Conservation (phyloP, 495 filamentous ascomycete genomes). For the Haplographium delicatum region DNA sequence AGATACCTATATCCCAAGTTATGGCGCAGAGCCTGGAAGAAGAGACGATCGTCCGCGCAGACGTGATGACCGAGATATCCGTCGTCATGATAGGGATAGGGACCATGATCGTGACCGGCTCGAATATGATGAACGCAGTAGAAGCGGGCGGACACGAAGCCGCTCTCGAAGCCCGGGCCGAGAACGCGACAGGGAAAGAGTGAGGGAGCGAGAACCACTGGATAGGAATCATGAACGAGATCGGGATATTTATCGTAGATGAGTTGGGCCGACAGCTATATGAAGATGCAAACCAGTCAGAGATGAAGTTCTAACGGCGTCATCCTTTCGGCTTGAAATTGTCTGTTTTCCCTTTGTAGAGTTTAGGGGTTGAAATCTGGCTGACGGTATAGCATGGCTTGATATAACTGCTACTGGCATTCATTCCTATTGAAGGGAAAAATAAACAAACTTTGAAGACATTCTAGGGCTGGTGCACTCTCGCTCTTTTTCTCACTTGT, state of each 20-base stretch:
- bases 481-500: too few species aligned
- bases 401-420: too few species aligned
- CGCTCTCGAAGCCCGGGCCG: slow-evolving; percentile 43
- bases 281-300: too few species aligned
- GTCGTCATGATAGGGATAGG: slow-evolving; percentile 25
- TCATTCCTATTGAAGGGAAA: too few species aligned
- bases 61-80: slow-evolving; percentile 35
- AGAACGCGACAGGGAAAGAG: slow-evolving; percentile 31
- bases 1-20: slow-evolving; percentile 59
- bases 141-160: slow-evolving; percentile 41
- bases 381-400: too few species aligned
- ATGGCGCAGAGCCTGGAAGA: slow-evolving; percentile 27
- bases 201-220: slow-evolving; percentile 16
- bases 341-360: too few species aligned
- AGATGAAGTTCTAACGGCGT: background rate
- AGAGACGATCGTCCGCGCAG: slow-evolving; percentile 17
- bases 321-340: too few species aligned
- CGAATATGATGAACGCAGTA: slow-evolving; percentile 44
- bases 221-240: slow-evolving; percentile 17
- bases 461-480: too few species aligned
- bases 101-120: slow-evolving; percentile 32
- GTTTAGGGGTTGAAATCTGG: too few species aligned
- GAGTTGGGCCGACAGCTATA: background rate
- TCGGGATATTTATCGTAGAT: slow-evolving; percentile 17
- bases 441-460: too few species aligned